Evolutionary conservation across 2,329 filamentous ascomycete genomes (phyloP), one percentile per base, ranked within the genome.

Genomic region (Neonectria magnoliae): DNA sequence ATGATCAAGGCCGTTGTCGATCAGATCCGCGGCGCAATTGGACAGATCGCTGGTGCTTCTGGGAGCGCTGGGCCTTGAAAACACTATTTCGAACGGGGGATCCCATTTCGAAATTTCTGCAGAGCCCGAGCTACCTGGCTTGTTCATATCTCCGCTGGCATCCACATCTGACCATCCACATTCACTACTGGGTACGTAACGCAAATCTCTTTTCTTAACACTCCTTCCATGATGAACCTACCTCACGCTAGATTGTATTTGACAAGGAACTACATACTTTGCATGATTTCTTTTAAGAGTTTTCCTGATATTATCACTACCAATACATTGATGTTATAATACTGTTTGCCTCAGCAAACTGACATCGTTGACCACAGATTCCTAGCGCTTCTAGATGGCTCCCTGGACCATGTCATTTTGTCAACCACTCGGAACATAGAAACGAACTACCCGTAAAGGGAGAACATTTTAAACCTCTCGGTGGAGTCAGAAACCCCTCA

Each of bases 1-100:
- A 87, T 91, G 84, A 83, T 89, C 58, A 91, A 91, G 76, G 85
- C 88, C 1, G 76, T 91, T 11, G 87, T 91, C 20, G 88, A 91
- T 73, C 83, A 81, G 22, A 79, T 87, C 1, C 81, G 87, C 27
- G 84, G 84, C 1, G 80, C 80, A 13, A 85, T 91, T 63, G 82
- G 82, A 20, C 80, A 85, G 62, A 76, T 85, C 6, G 76, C 61
- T 13, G 77, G 78, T 7, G 71, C 76, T 4, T 71, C 70, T 8
- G 71, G 72, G 20, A 60, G 75, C 20, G 68, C 64, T 13, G 61
- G 74, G 1, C 72, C 73, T 2, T 76, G 68, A 75, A 51, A n/a
- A 8, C 27, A 11, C 31, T 41, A 8, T 47, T 57, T 16, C 18
- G 33, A 66, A 14, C 13, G 33, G 18, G 48, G 25, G 38, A 20